These are phyloP conservation scores for Xylaria polymorpha DNA, from an alignment of 2,329 filamentous ascomycete genomes.

Conservation along the genomic window DNA sequence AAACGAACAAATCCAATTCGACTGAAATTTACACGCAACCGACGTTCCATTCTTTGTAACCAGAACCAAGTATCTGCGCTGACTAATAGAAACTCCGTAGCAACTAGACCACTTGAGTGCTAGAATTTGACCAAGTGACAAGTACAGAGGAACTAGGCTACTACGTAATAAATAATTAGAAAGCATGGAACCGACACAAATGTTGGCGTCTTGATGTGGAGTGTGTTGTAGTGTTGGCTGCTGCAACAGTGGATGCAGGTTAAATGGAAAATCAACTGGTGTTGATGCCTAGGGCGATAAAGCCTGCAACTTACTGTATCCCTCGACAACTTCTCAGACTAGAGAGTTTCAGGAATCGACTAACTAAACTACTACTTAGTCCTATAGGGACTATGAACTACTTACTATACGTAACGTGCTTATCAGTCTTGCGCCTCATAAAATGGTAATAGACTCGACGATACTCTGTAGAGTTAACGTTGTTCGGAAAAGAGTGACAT, in stretches of 20 bases:
- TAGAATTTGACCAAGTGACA: no score
- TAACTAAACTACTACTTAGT: neutral
- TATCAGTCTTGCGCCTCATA: neutral
- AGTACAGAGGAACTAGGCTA: neutral
- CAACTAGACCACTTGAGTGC: neutral
- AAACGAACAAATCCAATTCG: neutral
- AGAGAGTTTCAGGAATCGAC: neutral
- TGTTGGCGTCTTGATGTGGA: neutral
- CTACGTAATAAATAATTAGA: neutral
- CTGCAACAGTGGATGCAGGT: neutral
- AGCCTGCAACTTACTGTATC: no score
- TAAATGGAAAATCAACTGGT: conserved; percentile 5
- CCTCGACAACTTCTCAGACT: neutral
- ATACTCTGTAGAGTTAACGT: neutral
- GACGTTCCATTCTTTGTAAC: neutral
- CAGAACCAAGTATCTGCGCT: neutral
- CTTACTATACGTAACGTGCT: neutral
- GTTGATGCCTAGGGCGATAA: conserved; percentile 6
- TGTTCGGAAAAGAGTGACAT: neutral
- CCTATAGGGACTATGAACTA: neutral
- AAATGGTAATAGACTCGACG: neutral
- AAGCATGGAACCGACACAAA: neutral
- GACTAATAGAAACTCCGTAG: neutral
- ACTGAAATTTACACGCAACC: neutral
- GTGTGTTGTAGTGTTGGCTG: neutral